Evolutionary conservation across 768 basidiomycete genomes (phyloP), one percentile per base, ranked within the genome.

Genomic region (Tephrocybe sp.): DNA sequence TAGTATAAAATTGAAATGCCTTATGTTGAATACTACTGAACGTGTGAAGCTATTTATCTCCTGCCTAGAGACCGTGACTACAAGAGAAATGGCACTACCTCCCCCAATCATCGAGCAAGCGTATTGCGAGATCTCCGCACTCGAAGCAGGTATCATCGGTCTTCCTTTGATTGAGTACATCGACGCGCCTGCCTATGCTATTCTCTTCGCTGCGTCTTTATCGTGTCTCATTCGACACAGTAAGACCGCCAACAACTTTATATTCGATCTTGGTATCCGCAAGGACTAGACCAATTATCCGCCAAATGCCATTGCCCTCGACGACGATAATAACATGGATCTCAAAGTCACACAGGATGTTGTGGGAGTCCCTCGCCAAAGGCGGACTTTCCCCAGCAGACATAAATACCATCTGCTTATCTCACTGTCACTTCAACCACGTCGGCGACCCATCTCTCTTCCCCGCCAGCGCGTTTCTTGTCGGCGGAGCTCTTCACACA

Each of bases 221-320:
- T 68, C 77, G 0, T 84, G 83, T 60, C 69, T 75, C 45, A 59
- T 83, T 35, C 69, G 65, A 8, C 80, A 84, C 57, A 75, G 76
- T 2, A 47, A 52, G 16, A 69, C 59, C 2, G 61, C 63, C 2
- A 57, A 64, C 11, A 71, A 66, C 16, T 55, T 79, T 25, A 51
- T 82, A 0, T 83, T 84, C 53, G 84, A 84, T 51, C 70, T 84
- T 18, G 82, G 80, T 9, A 66, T 77, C 9, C 73, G 79, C 19
- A 68, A 69, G 27, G 76, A 83, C 53, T 63, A 68, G 55, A 66
- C 72, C 19, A 72, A 64, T 4, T 72, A 67, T 43, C 70, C 77
- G 0, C 75, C 76, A 0, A 59, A 64, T 39, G 64, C 65, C 26
- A 53, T 65, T 25, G 56, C 51, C 54, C 62, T 72, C 42, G 57